These are phyloP conservation scores for Populus hybrid DNA, from an alignment of 441 rosid genomes.

Conservation along the genomic window DNA sequence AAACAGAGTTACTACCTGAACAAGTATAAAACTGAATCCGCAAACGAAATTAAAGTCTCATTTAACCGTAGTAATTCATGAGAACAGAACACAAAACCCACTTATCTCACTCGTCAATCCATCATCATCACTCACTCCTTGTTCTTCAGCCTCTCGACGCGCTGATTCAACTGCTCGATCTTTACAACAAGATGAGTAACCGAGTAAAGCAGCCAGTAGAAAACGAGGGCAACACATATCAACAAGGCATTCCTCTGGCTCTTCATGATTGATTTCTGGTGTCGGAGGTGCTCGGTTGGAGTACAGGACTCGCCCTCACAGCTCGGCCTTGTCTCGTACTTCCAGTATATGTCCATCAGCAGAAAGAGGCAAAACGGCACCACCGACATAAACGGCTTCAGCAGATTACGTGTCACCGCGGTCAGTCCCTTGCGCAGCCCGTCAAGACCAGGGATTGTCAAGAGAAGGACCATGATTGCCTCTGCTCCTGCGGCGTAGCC, in stretches of 20 bases:
- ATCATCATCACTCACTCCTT: conserved; percentile 33
- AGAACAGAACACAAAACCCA: conserved; percentile 5
- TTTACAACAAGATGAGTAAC: conserved; percentile 67
- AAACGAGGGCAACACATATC: conserved; percentile 69
- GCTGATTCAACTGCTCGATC: conserved; percentile 77
- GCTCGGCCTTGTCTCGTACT: conserved; percentile 78
- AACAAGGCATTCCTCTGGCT: conserved; percentile 89
- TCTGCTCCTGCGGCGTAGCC: conserved; percentile 93
- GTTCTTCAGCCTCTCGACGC: conserved; percentile 80
- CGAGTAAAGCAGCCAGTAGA: conserved; percentile 84
- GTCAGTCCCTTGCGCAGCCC: conserved; percentile 69
- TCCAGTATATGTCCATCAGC: conserved; percentile 92
- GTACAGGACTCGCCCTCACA: conserved; percentile 77
- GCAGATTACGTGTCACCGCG: conserved; percentile 86
- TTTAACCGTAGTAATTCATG: background rate
- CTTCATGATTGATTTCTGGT: conserved; percentile 94
- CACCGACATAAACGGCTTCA: conserved; percentile 82
- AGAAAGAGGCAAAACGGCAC: conserved; percentile 93
- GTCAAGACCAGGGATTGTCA: conserved; percentile 88
- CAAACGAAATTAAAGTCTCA: background rate
- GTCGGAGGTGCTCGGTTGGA: conserved; percentile 82
- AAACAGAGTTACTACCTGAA: background rate
- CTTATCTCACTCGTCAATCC: background rate
- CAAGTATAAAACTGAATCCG: background rate
- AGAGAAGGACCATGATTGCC: conserved; percentile 83